These are phyloP conservation scores for Centaurea solstitialis DNA, from an alignment of 129 eudicot genomes.

Conservation along the genomic window DNA sequence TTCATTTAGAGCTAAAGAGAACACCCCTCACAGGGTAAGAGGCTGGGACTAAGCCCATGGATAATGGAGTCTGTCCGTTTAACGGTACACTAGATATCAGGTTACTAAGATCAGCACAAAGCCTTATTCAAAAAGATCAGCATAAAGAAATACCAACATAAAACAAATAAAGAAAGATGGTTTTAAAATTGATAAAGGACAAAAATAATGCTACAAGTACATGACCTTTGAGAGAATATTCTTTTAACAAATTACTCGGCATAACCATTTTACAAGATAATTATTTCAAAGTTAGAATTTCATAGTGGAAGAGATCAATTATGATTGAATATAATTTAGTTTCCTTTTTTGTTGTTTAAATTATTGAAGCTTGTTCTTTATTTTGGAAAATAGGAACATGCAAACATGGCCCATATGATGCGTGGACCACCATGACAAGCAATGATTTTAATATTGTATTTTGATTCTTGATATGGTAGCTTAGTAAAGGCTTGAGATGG, in stretches of 20 bases:
- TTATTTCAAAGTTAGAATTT: not conserved
- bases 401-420: not conserved
- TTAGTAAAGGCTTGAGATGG: not conserved
- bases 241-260: not conserved
- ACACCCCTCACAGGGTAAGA: not conserved
- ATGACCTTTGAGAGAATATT: not conserved
- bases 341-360: not conserved
- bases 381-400: not conserved
- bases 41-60: not conserved
- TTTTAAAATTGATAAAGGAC: not conserved
- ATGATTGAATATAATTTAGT: not conserved
- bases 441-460: too few relatives aligned
- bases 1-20: not conserved
- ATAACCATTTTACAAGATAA: not conserved
- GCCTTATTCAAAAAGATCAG: too few relatives aligned
- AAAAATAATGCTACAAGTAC: not conserved
- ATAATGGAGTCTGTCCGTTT: not conserved
- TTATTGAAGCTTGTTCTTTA: not conserved
- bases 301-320: not conserved
- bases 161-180: not conserved
- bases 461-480: not conserved
- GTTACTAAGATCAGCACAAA: not conserved
- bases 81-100: not conserved
- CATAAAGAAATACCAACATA: not conserved
- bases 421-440: not conserved